These are phyloP conservation scores for Strobilomyces echinocephalus DNA, from an alignment of 768 basidiomycete species.

Conservation along the genomic window DNA sequence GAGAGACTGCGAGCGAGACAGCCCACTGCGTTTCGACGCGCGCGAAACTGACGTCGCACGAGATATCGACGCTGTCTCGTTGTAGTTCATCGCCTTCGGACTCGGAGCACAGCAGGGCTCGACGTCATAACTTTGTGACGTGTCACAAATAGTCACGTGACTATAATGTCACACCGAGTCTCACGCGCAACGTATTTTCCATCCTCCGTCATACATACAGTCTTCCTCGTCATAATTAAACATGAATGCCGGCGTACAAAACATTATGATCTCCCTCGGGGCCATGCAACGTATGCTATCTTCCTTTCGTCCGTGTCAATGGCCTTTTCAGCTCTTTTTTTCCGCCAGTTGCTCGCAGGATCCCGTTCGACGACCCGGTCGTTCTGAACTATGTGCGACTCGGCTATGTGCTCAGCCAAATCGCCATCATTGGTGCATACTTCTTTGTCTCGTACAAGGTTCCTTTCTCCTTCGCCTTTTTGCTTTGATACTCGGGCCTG, in stretches of 20 bases:
- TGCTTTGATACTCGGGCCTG: neutral
- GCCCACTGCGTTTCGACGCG: constrained; percentile 58
- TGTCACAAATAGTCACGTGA: constrained; percentile 15
- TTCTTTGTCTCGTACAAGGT: constrained; percentile 77
- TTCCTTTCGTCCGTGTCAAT: neutral
- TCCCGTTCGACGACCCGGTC: constrained; percentile 86
- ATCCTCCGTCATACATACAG: constrained; percentile 9
- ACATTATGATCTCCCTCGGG: constrained; percentile 84
- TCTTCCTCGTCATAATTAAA: constrained; percentile 21
- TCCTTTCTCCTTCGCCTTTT: neutral
- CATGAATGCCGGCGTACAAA: constrained; percentile 76
- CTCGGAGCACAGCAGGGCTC: neutral
- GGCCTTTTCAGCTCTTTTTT: neutral
- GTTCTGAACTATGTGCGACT: constrained; percentile 78
- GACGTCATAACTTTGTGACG: constrained; percentile 27
- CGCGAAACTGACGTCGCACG: constrained; percentile 71
- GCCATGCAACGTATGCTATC: constrained; percentile 75
- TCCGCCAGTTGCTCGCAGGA: constrained; percentile 74
- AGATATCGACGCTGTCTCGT: constrained; percentile 52
- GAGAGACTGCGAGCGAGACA: constrained; percentile 78
- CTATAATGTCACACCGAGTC: neutral
- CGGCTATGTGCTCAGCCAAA: constrained; percentile 74
- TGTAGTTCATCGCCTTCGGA: constrained; percentile 28
- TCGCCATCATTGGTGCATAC: constrained; percentile 67
- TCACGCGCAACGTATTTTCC: constrained; percentile 1